Evolutionary conservation across 108 stramenopile genomes (phyloP), one percentile per base, ranked within the genome.

Genomic region (Poteriospumella lacustris): DNA sequence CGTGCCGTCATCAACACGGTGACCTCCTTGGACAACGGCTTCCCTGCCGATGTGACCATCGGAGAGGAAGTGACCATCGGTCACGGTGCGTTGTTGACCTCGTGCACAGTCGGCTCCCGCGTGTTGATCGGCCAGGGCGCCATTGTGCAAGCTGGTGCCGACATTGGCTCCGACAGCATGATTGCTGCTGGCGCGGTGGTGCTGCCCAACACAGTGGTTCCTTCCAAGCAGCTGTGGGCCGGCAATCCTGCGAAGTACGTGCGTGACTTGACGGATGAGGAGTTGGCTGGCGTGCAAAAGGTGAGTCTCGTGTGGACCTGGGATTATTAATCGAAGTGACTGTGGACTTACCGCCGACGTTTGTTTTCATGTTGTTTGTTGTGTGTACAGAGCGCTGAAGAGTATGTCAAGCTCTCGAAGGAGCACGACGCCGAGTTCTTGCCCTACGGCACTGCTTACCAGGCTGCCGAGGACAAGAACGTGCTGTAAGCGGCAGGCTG

Each of bases 351-450:
- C n/a, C n/a, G n/a, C n/a, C n/a, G n/a, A n/a, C n/a, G n/a, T 56
- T 56, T 15, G 15, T 56, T 56, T 24, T 56, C 15, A 56, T 24
- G 15, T 56, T 56, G 19, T 56, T 56, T 56, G 15, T 24, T 56
- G 15, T 24, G 15, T 19, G 15, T 56, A 56, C 24, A 56, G 52
- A 56, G 24, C 52, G 52, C 52, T 19, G 24, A 26, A 34, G 24
- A 64, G 36, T 12, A 12, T 33, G 60, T 12, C 3, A 26, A 12
- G 9, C 31, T 64, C 15, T 19, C 93, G 28, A 84, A 86, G 76
- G 93, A 93, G 52, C 93, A 94, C 79, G 69, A 87, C 24, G 80
- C 87, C n/a, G 95, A 96, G 80, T 93, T 93, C 84, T 86, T 96
- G 75, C 95, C 95, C 1, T 82, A 87, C 56, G 92, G 92, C 43